These are phyloP conservation scores for Paramecium tetraurelia DNA, from an alignment of 73 alveolate species.

Conservation along the genomic window DNA sequence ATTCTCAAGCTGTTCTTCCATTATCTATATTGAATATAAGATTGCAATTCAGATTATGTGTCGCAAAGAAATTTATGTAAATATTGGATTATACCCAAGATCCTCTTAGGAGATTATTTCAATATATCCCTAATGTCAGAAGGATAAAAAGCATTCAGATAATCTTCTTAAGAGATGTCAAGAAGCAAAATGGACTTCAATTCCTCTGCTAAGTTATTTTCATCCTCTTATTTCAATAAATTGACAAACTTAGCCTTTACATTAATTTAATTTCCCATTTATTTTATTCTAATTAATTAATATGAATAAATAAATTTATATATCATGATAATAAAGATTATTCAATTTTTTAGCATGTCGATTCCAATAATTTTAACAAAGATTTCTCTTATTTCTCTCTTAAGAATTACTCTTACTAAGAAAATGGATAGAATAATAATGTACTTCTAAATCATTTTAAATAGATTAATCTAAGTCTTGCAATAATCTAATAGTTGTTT, in stretches of 20 bases:
- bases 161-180: slow-evolving; percentile 2
- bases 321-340: not conserved
- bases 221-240: not conserved
- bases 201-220: not conserved
- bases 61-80: not conserved
- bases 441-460: slow-evolving; percentile 41
- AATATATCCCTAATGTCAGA: slow-evolving; percentile 33
- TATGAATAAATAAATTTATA: not conserved
- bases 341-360: slow-evolving; percentile 36
- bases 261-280: not conserved
- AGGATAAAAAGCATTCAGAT: slow-evolving; percentile 10
- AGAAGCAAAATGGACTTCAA: not conserved
- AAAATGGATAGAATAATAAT: not conserved
- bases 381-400: slow-evolving; percentile 53
- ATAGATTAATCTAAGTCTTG: slow-evolving; percentile 44
- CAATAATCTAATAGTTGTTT: slow-evolving; percentile 24
- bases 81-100: not conserved
- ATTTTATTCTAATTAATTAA: not conserved
- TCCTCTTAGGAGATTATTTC: not conserved
- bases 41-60: not conserved
- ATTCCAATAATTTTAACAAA: slow-evolving; percentile 22
- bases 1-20: slow-evolving; percentile 14
- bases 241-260: not conserved
- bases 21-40: not conserved
- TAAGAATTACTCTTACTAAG: not conserved